phyloP scores from a whole-genome alignment of 768 basidiomycete species.

The Trametes meyenii region DNA sequence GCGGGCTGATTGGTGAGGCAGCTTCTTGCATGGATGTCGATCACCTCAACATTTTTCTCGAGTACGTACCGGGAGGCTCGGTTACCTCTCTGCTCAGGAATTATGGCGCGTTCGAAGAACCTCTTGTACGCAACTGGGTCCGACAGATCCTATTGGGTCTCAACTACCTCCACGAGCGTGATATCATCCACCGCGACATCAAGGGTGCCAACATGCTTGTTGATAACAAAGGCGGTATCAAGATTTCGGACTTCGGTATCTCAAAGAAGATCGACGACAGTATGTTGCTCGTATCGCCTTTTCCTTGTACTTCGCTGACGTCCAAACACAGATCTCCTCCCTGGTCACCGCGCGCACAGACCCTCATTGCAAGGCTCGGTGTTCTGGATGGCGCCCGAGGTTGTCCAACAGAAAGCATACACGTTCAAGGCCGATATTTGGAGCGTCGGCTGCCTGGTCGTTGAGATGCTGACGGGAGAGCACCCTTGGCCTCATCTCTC shows the following conservation, averaged over 20 bases:
- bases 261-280: constrained; percentile 97
- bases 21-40: constrained; percentile 94
- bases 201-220: constrained; percentile 99
- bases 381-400: constrained; percentile 99
- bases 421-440: constrained; percentile 95
- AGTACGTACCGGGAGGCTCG: constrained; percentile 96
- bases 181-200: constrained; percentile 97
- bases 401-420: constrained; percentile 93
- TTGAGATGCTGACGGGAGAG: constrained; percentile 96
- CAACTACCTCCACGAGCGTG: constrained; percentile 88
- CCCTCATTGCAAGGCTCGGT: constrained; percentile 97
- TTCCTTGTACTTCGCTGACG: neutral
- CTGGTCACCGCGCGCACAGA: constrained; percentile 76
- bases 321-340: constrained; percentile 40
- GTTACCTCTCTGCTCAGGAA: constrained; percentile 86
- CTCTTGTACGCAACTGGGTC: constrained; percentile 89
- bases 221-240: constrained; percentile 96
- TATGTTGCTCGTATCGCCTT: constrained; percentile 43
- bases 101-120: constrained; percentile 94
- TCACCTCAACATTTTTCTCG: constrained; percentile 93
- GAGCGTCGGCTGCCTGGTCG: constrained; percentile 93
- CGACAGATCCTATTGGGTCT: constrained; percentile 89
- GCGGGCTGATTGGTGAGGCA: constrained; percentile 35
- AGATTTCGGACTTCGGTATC: constrained; percentile 96
- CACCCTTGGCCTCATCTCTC: constrained; percentile 95